Base-by-base conservation (phyloP, 345 rosid species). In the Camelina hispida region DNA sequence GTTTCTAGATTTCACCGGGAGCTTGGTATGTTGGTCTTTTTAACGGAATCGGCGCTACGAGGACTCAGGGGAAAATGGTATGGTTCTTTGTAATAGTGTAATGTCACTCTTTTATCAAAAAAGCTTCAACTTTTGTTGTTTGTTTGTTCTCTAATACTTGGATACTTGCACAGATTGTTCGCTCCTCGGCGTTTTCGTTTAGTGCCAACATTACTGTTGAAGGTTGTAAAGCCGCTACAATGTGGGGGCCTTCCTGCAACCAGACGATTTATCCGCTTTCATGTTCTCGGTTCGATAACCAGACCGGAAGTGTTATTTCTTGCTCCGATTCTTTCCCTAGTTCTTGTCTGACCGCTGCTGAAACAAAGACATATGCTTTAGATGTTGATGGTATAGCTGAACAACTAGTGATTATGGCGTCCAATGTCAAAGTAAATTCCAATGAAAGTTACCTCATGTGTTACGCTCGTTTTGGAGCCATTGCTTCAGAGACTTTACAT, bases 31-130 rank as follows among this genome's bases (percentile, higher is more conserved):
- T 91, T 61, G 97, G 97, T 70, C 89, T 91, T 79, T 94, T 94
- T 74, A 94, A 94, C 25, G 98, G 98, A 43, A 74, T 90, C 77
- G 98, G 98, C 54, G 84, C 87, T 77, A 80, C 85, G 37, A 90
- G 93, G 79, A 83, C 98, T 42, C 97, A 90, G 56, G 90, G 89
- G 56, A 91, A 91, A 83, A 94, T 94, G 98, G 98, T 94, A 86
- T 55, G n/a, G 15, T 48, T 34, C n/a, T 62, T 4, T 28, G 5
- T 28, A 28, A 22, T 20, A 20, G 22, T 22, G 67, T 42, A 8
- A 62, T 20, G 22, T 20, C 53, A 9, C 23, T 62, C 52, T 23
- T 62, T 42, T 12, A 14, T 3, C 13, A 7, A 37, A 20, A 28
- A 28, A 4, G 5, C 2, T 3, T 42, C 20, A 14, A 20, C 18